Evolutionary conservation across 2,329 filamentous ascomycete genomes (phyloP), one percentile per base, ranked within the genome.

Genomic region (Cercospora zeina): DNA sequence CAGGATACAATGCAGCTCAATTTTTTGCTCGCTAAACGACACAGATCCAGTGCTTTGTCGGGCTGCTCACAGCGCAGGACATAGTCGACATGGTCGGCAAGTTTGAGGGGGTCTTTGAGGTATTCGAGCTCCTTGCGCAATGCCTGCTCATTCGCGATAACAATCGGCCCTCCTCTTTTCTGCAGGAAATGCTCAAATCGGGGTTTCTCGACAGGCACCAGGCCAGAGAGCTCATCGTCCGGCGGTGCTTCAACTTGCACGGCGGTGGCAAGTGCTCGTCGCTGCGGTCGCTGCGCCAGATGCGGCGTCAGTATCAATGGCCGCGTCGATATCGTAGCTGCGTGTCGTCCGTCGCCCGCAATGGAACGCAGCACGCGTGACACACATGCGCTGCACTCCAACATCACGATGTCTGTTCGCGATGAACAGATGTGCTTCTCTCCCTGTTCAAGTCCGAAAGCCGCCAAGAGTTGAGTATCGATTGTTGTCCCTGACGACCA

Each of bases 1-100:
- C 93, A 99, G 62, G 89, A 87, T 62, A 96, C 92, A 3, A 85
- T 80, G 66, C 89, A 87, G 62, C 87, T 79, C 66, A 84, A 81
- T 0, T 80, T 75, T 67, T 83, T 85, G 74, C 87, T 91, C n/a
- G 89, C 88, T 68, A 83, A 80, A 62, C 89, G 86, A 37, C 89
- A 84, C 62, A 96, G 74, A 19, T 85, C 78, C 45, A 88, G 75
- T 27, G 92, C 91, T 71, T 91, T 86, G 2, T 87, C 84, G 37
- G 83, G 83, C 33, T 87, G 80, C 45, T 83, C 83, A 62, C 83
- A 81, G 4, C 73, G 74, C 53, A 97, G 78, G 16, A 85, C 79
- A 54, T 80, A 79, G 58, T 80, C 79, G 45, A 96, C 86, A 58
- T 88, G 85, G 37, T 88, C 78, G 39, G 86, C 87, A 62, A 97